These are phyloP conservation scores for Talaromyces atroroseus DNA, from an alignment of 2,329 filamentous ascomycete genomes.

Conservation along the genomic window DNA sequence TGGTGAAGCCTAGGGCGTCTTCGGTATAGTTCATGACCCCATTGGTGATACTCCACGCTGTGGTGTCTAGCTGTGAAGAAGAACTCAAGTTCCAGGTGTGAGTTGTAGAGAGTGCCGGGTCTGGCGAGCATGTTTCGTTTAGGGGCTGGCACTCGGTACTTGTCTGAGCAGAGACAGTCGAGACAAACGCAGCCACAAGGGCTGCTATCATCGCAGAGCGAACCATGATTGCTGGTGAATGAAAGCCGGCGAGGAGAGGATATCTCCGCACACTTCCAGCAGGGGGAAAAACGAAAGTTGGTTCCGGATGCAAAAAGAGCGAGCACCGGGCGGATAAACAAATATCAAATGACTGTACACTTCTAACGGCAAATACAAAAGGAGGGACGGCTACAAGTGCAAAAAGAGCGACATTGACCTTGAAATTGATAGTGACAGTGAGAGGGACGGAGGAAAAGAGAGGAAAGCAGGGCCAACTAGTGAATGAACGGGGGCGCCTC, in stretches of 20 bases:
- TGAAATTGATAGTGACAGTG: neutral
- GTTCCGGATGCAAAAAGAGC: constrained; percentile 7
- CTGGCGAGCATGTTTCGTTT: constrained; percentile 61
- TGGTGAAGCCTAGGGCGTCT: constrained; percentile 65
- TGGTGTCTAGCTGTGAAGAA: constrained; percentile 45
- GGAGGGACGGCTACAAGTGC: neutral
- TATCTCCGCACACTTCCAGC: neutral
- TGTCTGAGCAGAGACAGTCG: constrained; percentile 59
- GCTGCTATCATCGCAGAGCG: constrained; percentile 4
- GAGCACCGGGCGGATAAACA: neutral
- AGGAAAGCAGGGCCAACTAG: neutral
- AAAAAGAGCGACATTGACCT: constrained; percentile 5
- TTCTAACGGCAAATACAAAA: neutral
- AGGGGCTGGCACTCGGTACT: constrained; percentile 72
- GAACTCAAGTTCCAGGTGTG: constrained; percentile 61
- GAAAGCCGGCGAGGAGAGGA: neutral
- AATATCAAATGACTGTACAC: neutral
- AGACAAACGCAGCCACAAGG: constrained; percentile 19
- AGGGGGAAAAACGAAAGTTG: neutral
- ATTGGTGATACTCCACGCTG: constrained; percentile 62
- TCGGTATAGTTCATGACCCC: constrained; percentile 59
- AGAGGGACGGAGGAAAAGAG: neutral
- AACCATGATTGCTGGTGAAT: constrained; percentile 6
- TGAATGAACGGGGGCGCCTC: neutral
- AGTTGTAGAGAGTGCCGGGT: constrained; percentile 62